Base-by-base conservation (phyloP, 805 yeast genomes). In the Diddensiella santjacobensis region DNA sequence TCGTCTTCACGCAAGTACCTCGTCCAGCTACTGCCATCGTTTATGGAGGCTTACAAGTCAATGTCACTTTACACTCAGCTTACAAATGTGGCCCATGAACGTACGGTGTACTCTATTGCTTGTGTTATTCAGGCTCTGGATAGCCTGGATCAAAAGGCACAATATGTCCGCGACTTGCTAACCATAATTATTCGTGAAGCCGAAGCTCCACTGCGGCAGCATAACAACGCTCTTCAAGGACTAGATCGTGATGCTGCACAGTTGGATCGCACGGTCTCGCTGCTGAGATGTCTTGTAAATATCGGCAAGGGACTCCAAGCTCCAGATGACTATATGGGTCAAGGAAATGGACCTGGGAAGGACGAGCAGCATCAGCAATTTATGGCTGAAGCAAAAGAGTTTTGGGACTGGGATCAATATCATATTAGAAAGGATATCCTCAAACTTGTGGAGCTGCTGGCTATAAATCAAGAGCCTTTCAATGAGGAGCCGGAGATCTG, bases 301-400 rank as follows among this genome's bases (percentile, higher is more conserved):
- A 68, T 87, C 2, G 93, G 88, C 0, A 83, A 81, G 48, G 87
- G 89, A 0, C 64, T 84, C 58, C 78, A 78, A 43, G 64, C 76
- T 1, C 82, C 87, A 0, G 80, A 73, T 35, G 87, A 81, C 20
- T 67, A 70, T 1, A 75, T 71, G 8, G 29, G 17, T 13, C n/a
- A 11, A 6, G 20, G 20, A 20, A 64, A 65, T 19, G 67, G 64
- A 37, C 67, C 68, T 20, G n/a, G n/a, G n/a, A n/a, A n/a, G n/a
- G n/a, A n/a, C n/a, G n/a, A n/a, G n/a, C n/a, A n/a, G n/a, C n/a
- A n/a, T n/a, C 57, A 53, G 4, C 69, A 65, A 13, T 72, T 19
- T 20, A 19, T 8, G 31, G 29, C 10, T 46, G 22, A 37, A 8
- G 37, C 40, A 3, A 22, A 29, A 4, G 22, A 31, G 13, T 61